Conservation (phyloP, 2,329 filamentous ascomycete species). For the Emericellopsis cladophorae region DNA sequence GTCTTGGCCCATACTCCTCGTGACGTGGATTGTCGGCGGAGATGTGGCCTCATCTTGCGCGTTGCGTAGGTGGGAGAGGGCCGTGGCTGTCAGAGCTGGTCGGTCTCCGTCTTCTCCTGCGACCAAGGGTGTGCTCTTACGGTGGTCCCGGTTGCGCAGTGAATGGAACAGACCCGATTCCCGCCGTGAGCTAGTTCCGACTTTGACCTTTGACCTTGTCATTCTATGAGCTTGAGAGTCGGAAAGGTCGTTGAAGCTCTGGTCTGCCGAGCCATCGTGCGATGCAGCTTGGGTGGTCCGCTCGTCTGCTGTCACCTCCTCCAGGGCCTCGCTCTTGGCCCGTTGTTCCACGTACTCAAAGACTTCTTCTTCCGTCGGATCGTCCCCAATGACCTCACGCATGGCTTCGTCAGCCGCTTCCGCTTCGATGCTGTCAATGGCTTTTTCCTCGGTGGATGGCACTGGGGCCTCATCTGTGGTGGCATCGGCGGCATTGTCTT, state of each 20-base stretch:
- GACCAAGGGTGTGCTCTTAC: conserved; percentile 5
- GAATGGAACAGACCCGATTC: conserved; percentile 7
- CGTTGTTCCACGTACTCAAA: too few species aligned
- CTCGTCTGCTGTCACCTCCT: conserved; percentile 1
- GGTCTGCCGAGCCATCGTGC: neutral
- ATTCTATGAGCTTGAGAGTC: conserved; percentile 1
- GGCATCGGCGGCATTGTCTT: too few species aligned
- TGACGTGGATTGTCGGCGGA: too few species aligned
- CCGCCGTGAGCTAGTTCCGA: conserved; percentile 9
- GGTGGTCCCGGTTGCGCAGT: conserved; percentile 15
- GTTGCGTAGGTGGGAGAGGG: too few species aligned
- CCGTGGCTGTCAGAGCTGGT: too few species aligned
- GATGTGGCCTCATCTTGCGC: too few species aligned
- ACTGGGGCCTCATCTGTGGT: neutral
- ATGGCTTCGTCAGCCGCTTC: too few species aligned
- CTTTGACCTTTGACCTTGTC: conserved; percentile 4
- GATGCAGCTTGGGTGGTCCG: neutral
- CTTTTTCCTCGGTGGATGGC: too few species aligned
- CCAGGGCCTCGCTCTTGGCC: neutral
- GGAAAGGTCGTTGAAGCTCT: neutral
- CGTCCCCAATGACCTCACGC: too few species aligned
- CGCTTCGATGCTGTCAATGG: too few species aligned
- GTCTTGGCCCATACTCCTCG: too few species aligned
- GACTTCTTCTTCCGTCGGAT: too few species aligned
- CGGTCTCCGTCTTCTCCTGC: conserved; percentile 7